Conservation (phyloP, 805 yeast genomes). For the Nadsonia fulvescens region DNA sequence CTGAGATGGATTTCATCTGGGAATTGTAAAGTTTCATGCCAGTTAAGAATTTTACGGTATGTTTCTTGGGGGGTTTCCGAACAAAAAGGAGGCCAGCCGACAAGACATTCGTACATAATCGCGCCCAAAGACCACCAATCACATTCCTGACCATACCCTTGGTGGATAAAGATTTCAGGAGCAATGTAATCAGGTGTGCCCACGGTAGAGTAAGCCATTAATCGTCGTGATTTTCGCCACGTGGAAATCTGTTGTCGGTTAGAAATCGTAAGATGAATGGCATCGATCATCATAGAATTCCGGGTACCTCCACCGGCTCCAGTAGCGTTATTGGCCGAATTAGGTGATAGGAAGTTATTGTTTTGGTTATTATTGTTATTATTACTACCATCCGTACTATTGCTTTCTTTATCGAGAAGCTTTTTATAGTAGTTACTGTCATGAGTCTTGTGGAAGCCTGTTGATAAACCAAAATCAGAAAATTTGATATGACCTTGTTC, state of each 20-base stretch:
- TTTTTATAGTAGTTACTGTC: constrained; percentile 76
- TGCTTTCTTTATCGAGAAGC: constrained; percentile 57
- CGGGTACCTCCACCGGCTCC: constrained; percentile 25
- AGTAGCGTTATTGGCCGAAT: constrained; percentile 8
- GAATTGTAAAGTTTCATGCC: constrained; percentile 74
- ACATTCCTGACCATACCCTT: constrained; percentile 93
- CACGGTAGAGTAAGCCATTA: constrained; percentile 92
- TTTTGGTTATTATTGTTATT: constrained; percentile 9
- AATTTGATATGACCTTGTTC: constrained; percentile 53
- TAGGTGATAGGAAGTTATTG: constrained; percentile 11
- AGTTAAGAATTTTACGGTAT: constrained; percentile 73
- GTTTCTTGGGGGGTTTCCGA: constrained; percentile 91
- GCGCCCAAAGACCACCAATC: constrained; percentile 98
- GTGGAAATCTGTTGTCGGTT: constrained; percentile 91
- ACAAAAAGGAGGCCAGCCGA: constrained; percentile 97
- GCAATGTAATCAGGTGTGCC: constrained; percentile 96
- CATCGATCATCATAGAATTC: constrained; percentile 78
- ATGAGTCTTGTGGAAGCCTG: constrained; percentile 91
- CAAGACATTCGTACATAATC: constrained; percentile 87
- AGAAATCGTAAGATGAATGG: constrained; percentile 88
- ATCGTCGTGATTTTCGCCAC: constrained; percentile 79
- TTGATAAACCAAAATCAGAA: constrained; percentile 63
- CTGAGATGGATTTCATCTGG: constrained; percentile 86
- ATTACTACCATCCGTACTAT: constrained; percentile 24
- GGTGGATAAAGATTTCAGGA: constrained; percentile 81